Evolutionary conservation across 352 stramenopile genomes (phyloP).

Genomic region (Thalassiosira livingstoniorum): DNA sequence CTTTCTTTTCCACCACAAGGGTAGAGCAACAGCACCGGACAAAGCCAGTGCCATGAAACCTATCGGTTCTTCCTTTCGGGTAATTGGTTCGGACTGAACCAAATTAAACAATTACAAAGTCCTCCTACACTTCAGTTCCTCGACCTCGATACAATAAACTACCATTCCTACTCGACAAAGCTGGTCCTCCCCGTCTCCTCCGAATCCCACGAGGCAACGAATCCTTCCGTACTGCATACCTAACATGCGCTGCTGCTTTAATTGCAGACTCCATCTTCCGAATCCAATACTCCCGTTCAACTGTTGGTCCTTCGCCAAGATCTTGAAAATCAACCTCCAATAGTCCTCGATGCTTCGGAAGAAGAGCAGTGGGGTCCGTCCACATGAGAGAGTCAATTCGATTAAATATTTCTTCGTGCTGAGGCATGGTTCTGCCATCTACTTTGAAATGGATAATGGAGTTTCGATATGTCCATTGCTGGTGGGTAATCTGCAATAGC

Average conservation of each 20-base stretch:
- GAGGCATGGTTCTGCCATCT: neutral
- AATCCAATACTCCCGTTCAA: neutral
- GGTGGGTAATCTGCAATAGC: conserved; percentile 5
- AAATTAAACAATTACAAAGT: no score
- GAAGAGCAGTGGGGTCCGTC: conserved; percentile 3
- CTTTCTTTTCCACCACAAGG: no score
- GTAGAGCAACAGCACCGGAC: no score
- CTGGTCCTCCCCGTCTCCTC: no score
- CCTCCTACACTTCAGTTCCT: no score
- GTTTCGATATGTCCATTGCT: conserved; percentile 10
- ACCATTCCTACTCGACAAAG: no score
- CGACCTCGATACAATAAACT: no score
- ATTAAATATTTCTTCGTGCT: neutral
- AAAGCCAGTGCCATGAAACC: no score
- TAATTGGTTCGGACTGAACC: no score
- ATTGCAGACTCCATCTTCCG: neutral
- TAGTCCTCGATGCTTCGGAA: neutral
- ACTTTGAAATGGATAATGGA: neutral
- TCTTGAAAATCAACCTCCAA: conserved; percentile 13
- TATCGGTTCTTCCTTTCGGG: no score
- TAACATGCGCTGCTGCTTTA: neutral
- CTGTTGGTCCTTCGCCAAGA: neutral
- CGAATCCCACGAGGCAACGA: no score
- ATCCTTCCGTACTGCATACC: neutral
- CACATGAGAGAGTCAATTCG: neutral